Evolutionary conservation across 495 filamentous ascomycete species (phyloP), one percentile per base, ranked within the genome.

Genomic region (Penicillium odoratum): DNA sequence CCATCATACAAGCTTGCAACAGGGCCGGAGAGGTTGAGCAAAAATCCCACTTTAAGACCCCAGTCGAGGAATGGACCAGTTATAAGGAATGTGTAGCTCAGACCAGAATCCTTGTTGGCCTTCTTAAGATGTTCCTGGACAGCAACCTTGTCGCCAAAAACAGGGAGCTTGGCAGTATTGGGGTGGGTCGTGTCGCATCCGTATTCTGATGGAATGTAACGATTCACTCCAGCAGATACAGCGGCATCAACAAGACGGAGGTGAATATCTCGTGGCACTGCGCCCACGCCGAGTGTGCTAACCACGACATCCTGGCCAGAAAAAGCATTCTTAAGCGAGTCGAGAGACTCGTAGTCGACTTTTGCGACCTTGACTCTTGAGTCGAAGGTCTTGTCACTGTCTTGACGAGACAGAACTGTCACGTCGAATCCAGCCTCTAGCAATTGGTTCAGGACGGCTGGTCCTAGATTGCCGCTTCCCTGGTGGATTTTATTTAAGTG

Each of bases 201-300:
- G 56, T 83, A 90, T 60, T 87, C 84, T 16, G 79, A 82, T 0
- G 85, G 87, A 50, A 89, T 76, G 56, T 88, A 84, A 16, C 85
- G 80, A 63, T 77, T 75, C 4, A 89, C 84, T n/a, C 78, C 77
- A 2, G 82, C 85, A 0, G 76, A 74, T n/a, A 84, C 64, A 0
- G 83, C 77, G 0, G 85, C 87, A 55, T 88, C 83, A 15, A 89
- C 78, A 25, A 85, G 71, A 0, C 60, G 46, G 11, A 62, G 64
- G 52, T 88, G 82, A 0, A 55, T 59, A 2, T 55, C 55, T 1
- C 21, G 31, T 2, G 15, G 31, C 4, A 51, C 30, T 3, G 31
- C 15, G 7, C 34, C 51, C 4, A 16, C 29, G 7, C 34, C 51
- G 25, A 53, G 38, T n/a, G 34, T 28, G n/a, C 25, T 30, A 1